A percentile compares a stretch with the other conserved stretches of the same genome.
phyloP scores from a whole-genome alignment of 2,329 filamentous ascomycete genomes.

The Ceratocystis cubensis region DNA sequence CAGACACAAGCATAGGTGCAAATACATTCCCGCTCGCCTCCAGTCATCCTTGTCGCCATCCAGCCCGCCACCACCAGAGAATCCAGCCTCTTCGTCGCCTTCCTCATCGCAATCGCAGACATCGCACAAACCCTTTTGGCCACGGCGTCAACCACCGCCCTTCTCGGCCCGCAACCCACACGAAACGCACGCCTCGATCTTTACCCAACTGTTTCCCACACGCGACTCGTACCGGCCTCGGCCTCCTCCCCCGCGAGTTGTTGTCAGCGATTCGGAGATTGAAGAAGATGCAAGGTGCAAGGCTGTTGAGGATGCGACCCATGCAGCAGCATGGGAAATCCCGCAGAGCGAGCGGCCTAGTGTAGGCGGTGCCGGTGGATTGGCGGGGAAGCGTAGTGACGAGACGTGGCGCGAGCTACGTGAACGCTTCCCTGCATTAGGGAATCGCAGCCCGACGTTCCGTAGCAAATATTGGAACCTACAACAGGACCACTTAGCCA shows the following conservation, averaged over 20 bases:
- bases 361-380: not conserved
- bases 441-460: conserved; percentile 5
- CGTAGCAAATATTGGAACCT: conserved; percentile 16
- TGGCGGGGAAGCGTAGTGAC: not conserved
- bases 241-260: conserved; percentile 12
- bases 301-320: not conserved
- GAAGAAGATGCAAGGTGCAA: conserved; percentile 3
- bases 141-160: not conserved
- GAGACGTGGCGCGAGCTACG: conserved; percentile 13
- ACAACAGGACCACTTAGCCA: conserved; percentile 23
- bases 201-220: conserved; percentile 20
- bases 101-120: not conserved
- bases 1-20: not conserved
- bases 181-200: conserved; percentile 19
- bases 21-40: not conserved
- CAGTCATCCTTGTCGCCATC: not conserved
- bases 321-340: not conserved
- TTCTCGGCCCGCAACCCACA: conserved; percentile 12
- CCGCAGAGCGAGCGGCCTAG: not conserved
- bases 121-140: not conserved
- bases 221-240: conserved; percentile 16
- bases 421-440: conserved; percentile 11
- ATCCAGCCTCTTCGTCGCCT: not conserved
- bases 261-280: conserved; percentile 2
- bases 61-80: not conserved